These are phyloP conservation scores for Teunomyces pallodes DNA, from an alignment of 805 yeast genomes.

Conservation along the genomic window DNA sequence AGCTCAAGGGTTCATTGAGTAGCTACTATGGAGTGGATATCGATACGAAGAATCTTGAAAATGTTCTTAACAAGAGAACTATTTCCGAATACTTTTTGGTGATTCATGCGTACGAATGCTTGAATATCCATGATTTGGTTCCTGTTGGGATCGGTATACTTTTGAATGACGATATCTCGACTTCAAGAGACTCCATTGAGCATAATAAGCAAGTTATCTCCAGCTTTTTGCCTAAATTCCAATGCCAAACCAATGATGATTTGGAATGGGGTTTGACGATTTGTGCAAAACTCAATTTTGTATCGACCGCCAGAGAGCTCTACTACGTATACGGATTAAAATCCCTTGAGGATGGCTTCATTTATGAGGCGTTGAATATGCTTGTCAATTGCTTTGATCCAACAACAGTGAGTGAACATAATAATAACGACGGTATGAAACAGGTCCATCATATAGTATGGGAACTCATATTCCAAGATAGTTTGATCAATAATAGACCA, in stretches of 20 bases:
- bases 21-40: slow-evolving; percentile 26
- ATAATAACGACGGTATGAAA: slow-evolving; percentile 32
- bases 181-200: slow-evolving; percentile 40
- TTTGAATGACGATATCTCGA: slow-evolving; percentile 37
- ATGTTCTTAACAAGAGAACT: slow-evolving; percentile 19
- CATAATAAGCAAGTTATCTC: slow-evolving; percentile 40
- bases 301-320: slow-evolving; percentile 55
- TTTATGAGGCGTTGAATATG: slow-evolving; percentile 62
- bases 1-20: slow-evolving; percentile 58
- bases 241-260: slow-evolving; percentile 68
- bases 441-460: slow-evolving; percentile 55
- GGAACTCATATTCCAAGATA: slow-evolving; percentile 58
- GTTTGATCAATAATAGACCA: slow-evolving; percentile 50
- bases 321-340: slow-evolving; percentile 49
- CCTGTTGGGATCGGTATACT: slow-evolving; percentile 71
- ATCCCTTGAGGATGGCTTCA: slow-evolving; percentile 51
- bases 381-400: slow-evolving; percentile 62
- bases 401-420: slow-evolving; percentile 14
- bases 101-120: slow-evolving; percentile 53
- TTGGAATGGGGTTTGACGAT: slow-evolving; percentile 75
- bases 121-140: slow-evolving; percentile 51
- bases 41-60: slow-evolving; percentile 10
- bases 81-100: slow-evolving; percentile 58
- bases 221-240: slow-evolving; percentile 57
- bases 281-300: slow-evolving; percentile 64